Base-by-base conservation (phyloP, 2,329 filamentous ascomycete species). In the Cylindrodendrum hubeiense region DNA sequence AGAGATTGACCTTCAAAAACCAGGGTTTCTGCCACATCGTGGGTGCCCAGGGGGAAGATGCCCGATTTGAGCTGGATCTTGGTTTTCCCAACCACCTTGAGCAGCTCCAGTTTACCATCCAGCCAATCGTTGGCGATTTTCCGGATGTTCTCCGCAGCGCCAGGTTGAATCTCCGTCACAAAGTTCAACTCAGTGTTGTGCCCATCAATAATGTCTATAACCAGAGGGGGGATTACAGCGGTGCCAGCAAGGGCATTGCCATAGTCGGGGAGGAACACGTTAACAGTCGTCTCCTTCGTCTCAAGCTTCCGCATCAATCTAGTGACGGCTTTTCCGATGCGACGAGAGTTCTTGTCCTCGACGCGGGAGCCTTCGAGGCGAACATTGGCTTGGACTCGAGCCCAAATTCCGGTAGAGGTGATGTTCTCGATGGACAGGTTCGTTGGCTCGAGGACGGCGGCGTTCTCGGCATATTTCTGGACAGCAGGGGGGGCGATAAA, bases 51-150 rank as follows among this genome's bases (percentile, higher is more conserved):
- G 47, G 88, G 88, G 65, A 98, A 82, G 53, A 97, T 80, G 24
- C 96, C 95, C 50, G 94, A 93, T 77, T 90, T 94, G 60, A 98
- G 80, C 33, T 86, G 85, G 39, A 98, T 84, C 41, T 90, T 83
- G 26, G 93, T 91, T 74, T 91, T 91, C 46, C 92, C 95, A 59
- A 90, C 85, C 15, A 98, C 83, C 66, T 87, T 89, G 62, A 99
- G 81, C 61, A 87, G 84, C 12, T 89, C 87, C 63, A 98, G 83
- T 58, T 89, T 90, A 41, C 95, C 94, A 58, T 93, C 90, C 65
- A 99, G 82, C 90, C 94, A 98, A 78, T 97, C 92, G 77, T 96
- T 94, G 50, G 93, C 94, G 67, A 98, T 87, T 64, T 87, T 87
- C 65, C 93, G 90, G 71, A 98, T 89, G 6, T 90, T 91, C 59